These are phyloP conservation scores for Ogataea nonfermentans DNA, from an alignment of 805 yeast genomes.

Conservation along the genomic window DNA sequence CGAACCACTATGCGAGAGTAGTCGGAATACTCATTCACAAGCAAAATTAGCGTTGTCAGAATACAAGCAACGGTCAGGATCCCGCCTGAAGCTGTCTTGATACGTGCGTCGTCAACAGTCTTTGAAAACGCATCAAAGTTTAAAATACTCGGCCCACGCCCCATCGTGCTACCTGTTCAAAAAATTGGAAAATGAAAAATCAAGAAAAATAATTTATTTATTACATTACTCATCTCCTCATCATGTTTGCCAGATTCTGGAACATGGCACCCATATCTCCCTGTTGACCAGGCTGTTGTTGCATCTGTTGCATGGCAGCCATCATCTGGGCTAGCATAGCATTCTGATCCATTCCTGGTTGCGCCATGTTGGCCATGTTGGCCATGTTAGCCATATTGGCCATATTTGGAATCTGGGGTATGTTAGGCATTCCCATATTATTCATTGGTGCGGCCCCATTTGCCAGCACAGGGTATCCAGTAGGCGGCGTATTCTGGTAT, in stretches of 20 bases:
- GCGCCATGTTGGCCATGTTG: slow-evolving; percentile 8
- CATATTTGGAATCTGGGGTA: slow-evolving; percentile 13
- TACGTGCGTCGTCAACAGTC: slow-evolving; percentile 89
- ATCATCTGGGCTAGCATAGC: slow-evolving; percentile 35
- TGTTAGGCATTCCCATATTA: slow-evolving; percentile 20
- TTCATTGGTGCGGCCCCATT: slow-evolving; percentile 26
- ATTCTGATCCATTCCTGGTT: slow-evolving; percentile 23
- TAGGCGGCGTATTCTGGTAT: slow-evolving; percentile 15
- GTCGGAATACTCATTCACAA: slow-evolving; percentile 73
- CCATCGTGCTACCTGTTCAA: slow-evolving; percentile 21
- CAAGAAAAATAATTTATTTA: background rate
- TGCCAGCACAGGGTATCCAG: slow-evolving; percentile 14
- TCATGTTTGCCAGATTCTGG: slow-evolving; percentile 37
- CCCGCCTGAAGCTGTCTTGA: slow-evolving; percentile 89
- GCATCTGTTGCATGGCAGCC: slow-evolving; percentile 33
- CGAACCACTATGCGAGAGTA: slow-evolving; percentile 64
- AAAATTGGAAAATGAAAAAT: background rate
- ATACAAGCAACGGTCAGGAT: slow-evolving; percentile 74
- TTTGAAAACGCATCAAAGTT: slow-evolving; percentile 89
- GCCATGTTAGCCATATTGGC: slow-evolving; percentile 16
- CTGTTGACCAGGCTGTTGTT: slow-evolving; percentile 24
- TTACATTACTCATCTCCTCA: slow-evolving; percentile 22
- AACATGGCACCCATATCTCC: slow-evolving; percentile 37
- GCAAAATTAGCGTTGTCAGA: slow-evolving; percentile 56
- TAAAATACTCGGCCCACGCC: slow-evolving; percentile 39